Evolutionary conservation across 2,329 filamentous ascomycete species (phyloP).

Genomic region (Alternaria triticimaculans): DNA sequence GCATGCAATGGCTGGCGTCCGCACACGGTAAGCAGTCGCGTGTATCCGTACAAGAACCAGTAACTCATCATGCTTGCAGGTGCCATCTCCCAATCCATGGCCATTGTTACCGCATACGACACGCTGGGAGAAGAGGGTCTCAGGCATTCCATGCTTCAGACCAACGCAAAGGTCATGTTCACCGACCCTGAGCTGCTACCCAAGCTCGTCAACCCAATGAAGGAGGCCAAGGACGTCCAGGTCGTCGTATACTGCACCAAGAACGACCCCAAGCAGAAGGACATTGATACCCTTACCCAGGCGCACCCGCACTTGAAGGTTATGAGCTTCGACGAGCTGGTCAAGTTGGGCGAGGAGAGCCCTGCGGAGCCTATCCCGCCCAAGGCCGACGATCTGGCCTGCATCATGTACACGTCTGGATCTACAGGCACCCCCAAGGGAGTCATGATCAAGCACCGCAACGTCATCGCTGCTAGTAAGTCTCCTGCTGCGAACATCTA

Average conservation of each 20-base stretch:
- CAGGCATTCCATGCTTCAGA: constrained; percentile 84
- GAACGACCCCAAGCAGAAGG: constrained; percentile 58
- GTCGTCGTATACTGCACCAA: constrained; percentile 66
- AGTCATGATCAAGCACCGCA: constrained; percentile 80
- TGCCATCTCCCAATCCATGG: constrained; percentile 82
- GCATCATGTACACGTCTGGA: constrained; percentile 83
- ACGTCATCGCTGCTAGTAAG: constrained; percentile 78
- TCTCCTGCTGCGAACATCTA: constrained; percentile 13
- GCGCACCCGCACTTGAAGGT: constrained; percentile 61
- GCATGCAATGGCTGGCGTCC: constrained; percentile 81
- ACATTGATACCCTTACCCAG: constrained; percentile 61
- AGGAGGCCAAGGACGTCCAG: constrained; percentile 63
- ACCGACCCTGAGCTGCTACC: constrained; percentile 77
- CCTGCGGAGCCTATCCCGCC: constrained; percentile 75
- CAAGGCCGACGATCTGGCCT: constrained; percentile 77
- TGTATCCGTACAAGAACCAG: not conserved
- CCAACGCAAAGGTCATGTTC: constrained; percentile 82
- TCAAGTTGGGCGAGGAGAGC: constrained; percentile 67
- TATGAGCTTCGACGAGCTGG: constrained; percentile 62
- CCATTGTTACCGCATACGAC: constrained; percentile 94
- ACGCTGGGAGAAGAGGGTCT: constrained; percentile 85
- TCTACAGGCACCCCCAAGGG: constrained; percentile 91
- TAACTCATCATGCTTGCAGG: constrained; percentile 43
- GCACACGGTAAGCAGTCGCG: constrained; percentile 66
- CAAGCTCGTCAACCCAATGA: constrained; percentile 61